Evolutionary conservation across 805 yeast genomes (phyloP), one percentile per base, ranked within the genome.

Genomic region (Lipomyces starkeyi): DNA sequence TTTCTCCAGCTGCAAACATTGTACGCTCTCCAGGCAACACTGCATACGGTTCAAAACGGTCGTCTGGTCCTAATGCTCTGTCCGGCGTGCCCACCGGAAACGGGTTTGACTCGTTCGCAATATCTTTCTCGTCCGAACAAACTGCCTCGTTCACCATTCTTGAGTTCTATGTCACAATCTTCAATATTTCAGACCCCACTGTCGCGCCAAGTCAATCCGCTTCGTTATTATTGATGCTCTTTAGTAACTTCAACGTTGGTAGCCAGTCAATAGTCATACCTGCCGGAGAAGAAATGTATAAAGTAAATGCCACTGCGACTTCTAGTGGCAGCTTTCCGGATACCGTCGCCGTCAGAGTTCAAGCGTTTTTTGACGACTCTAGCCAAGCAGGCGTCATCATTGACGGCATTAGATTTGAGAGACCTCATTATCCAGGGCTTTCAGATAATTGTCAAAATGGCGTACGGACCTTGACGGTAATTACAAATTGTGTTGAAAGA

Each of bases 1-100:
- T 56, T 56, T 27, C 59, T 56, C 59, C 59, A 6, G 22, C 6
- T 49, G 59, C 59, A 34, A 22, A 1, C 59, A 1, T 56, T 25
- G 40, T 56, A 7, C 59, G 59, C 13, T 56, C 40, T n/a, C 11
- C 22, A 34, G 40, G 59, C 5, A 17, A 29, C 40, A 27, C 27
- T 34, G 4, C 27, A 5, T 49, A 49, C 25, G 54, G 54, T 49
- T n/a, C 54, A 49, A n/a, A n/a, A 20, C 59, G 59, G 35, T 56
- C 59, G 5, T 56, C 59, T 34, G 40, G 22, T 56, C 25, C 25
- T 34, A 56, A 56, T 56, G 59, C 59, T 2, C 35, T 56, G 40
- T 56, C 14, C 11, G 59, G 59, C 40, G 37, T 55, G 37, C 58
- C 58, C 20, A 27, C 22, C 59, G 59, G 59, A 17, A 35, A 56